These are phyloP conservation scores for Cadophora sp. DNA, from an alignment of 2,329 filamentous ascomycete genomes.

Conservation along the genomic window DNA sequence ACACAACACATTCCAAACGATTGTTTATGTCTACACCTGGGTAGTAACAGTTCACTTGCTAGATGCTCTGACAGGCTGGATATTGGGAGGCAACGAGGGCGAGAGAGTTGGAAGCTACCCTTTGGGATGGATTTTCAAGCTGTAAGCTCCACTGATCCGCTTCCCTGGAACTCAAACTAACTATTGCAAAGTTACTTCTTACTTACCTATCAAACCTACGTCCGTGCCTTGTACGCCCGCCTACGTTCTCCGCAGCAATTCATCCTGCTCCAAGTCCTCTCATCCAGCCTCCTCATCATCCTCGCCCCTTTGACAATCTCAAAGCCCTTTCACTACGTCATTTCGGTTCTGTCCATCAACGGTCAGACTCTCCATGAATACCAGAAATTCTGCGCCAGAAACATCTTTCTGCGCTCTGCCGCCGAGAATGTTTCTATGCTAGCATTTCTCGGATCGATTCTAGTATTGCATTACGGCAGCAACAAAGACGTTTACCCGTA, in stretches of 20 bases:
- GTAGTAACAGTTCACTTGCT: conserved; percentile 70
- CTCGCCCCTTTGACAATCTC: conserved; percentile 71
- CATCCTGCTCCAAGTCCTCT: conserved; percentile 68
- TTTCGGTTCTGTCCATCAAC: conserved; percentile 61
- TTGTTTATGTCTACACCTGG: conserved; percentile 75
- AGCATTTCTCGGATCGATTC: conserved; percentile 69
- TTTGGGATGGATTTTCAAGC: conserved; percentile 74
- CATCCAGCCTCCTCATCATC: conserved; percentile 67
- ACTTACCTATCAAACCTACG: conserved; percentile 74
- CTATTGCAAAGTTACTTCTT: conserved; percentile 27
- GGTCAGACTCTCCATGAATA: conserved; percentile 67
- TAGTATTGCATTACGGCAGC: conserved; percentile 69
- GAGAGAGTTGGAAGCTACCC: conserved; percentile 73
- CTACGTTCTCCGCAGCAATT: conserved; percentile 71
- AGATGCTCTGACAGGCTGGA: conserved; percentile 70
- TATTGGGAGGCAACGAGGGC: conserved; percentile 68
- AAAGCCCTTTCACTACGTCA: conserved; percentile 59
- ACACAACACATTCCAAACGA: conserved; percentile 69
- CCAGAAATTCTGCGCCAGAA: conserved; percentile 69
- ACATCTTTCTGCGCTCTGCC: conserved; percentile 71
- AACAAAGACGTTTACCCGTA: conserved; percentile 75
- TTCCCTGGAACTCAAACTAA: conserved; percentile 11
- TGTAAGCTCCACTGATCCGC: conserved; percentile 53
- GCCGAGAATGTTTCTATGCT: conserved; percentile 73
- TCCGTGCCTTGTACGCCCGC: conserved; percentile 71